Evolutionary conservation across 2,329 filamentous ascomycete genomes (phyloP), one percentile per base, ranked within the genome.

Genomic region (Podosphaera xanthii): DNA sequence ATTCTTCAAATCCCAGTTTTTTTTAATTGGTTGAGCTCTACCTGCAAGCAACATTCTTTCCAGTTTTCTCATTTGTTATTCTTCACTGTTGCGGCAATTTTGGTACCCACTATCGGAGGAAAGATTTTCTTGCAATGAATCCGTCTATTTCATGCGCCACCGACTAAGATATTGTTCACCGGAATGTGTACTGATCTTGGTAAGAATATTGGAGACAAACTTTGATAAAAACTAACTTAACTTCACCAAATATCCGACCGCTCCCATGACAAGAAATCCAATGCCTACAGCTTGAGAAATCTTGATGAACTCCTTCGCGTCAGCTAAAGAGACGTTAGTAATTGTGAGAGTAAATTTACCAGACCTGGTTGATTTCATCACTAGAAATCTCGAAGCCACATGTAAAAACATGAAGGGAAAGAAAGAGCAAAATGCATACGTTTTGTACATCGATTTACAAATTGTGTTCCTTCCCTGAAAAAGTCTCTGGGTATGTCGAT

Each of bases 401-500:
- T 30, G 31, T 33, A 35, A 33, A 22, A 48, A 44, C 34, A 33
- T 34, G 14, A 12, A 35, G 31, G 9, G 34, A 3, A 46, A 50
- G 36, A 9, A 33, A 12, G 38, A 46, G 22, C 22, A 22, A 53
- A 31, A 9, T 53, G 4, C 70, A 59, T 69, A 73, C 72, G 72
- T 65, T 73, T 74, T 58, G 71, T 73, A 68, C 72, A 74, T 63
- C 70, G 67, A 62, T 71, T 71, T 59, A 74, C 66, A 66, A 74
- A 74, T 60, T 71, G 69, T 34, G 69, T 70, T 58, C 72, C 72
- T 36, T 73, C 72, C 59, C 66, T 69, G 57, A 76, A 64, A 65
- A 77, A 77, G 62, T 76, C 73, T 62, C 70, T 70, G 35, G 75
- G 75, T 67, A 76, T 74, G 60, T 80, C 78, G 64, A 77, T 72